Evolutionary conservation across 768 basidiomycete species (phyloP), one percentile per base, ranked within the genome.

Genomic region (Lanmaoa pseudosensibilis): DNA sequence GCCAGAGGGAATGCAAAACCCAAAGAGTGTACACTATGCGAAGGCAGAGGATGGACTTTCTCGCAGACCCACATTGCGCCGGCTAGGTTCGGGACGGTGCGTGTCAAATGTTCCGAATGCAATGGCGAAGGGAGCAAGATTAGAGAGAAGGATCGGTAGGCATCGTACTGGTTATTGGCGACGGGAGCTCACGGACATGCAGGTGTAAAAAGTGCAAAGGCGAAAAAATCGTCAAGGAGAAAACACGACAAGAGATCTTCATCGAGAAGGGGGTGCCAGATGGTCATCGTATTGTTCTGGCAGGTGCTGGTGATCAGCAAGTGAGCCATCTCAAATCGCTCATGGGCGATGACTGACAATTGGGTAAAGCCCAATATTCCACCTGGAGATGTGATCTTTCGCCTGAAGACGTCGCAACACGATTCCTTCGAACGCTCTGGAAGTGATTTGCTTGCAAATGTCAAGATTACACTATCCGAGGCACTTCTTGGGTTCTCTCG

Each of bases 151-250:
- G 93, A 95, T 64, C 77, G 86, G 92, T 92, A 60, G 19, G 80
- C 65, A 46, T 43, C 46, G 15, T 9, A 44, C 16, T 55, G 2
- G 40, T 36, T 47, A 19, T 32, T 21, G 32, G 34, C 39, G 21
- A 46, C 44, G 25, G 32, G 19, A 16, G 46, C 58, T 60, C 19
- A 64, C 25, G 39, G 50, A 25, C 34, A 7, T 19, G 19, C 65
- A 96, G 94, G 62, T 98, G 95, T 75, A 98, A 95, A 74, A 96
- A 92, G 68, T 98, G 96, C 74, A 94, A 94, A 65, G 96, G 94
- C 5, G 81, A 83, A 50, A 88, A 87, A 70, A 88, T 85, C 0
- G 81, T 89, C 43, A 86, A 88, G 59, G 93, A 96, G 68, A 97
- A 94, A 78, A 91, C 87, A 45, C 85, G 91, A 47, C 86, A 94